Base-by-base conservation (phyloP, 164 flowering plant species). In the Vitis cinerea region DNA sequence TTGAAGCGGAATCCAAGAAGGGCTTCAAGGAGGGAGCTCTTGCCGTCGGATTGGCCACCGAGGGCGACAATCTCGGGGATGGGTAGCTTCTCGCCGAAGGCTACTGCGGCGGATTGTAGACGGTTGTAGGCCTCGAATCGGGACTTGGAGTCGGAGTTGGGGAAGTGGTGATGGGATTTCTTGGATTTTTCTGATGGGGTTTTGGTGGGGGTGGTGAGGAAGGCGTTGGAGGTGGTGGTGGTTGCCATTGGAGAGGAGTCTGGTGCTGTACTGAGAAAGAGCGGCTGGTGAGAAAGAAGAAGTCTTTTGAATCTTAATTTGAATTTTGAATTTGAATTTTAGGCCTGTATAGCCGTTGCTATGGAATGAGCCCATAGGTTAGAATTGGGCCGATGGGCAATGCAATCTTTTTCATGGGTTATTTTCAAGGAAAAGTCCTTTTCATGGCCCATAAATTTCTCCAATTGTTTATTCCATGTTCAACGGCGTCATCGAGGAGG, bases 41-140 rank as follows among this genome's bases (percentile, higher is more conserved):
- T 96, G 13, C 99, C 99, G 69, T 96, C 99, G 11, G 99, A 96
- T 71, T 96, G 99, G 8, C 99, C 99, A 1, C 99, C 99, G 16
- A 96, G 57, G 10, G 97, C 99, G 0, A 96, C 98, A 9, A 96
- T 96, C 82, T 96, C 99, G 1, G 99, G 98, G 23, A 96, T 93
- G 2, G 98, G 97, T 17, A 96, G 89, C 77, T 89, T 96, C 83
- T 96, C 99, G 0, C 98, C 99, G 62, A 96, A 93, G 3, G 99
- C 99, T 0, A 96, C 99, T 0, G 97, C 98, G 1, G 97, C 95
- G 0, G 97, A 93, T 70, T 96, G 95, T 1, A 90, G 86, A 23
- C 97, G 93, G 71, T 93, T 96, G 88, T 91, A 96, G 67, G 98
- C 99, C 75, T 96, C 98, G 77, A 93, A 96, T 10, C 97, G 79